Base-by-base conservation (phyloP, 495 filamentous ascomycete species). In the Aspergillus affinis region DNA sequence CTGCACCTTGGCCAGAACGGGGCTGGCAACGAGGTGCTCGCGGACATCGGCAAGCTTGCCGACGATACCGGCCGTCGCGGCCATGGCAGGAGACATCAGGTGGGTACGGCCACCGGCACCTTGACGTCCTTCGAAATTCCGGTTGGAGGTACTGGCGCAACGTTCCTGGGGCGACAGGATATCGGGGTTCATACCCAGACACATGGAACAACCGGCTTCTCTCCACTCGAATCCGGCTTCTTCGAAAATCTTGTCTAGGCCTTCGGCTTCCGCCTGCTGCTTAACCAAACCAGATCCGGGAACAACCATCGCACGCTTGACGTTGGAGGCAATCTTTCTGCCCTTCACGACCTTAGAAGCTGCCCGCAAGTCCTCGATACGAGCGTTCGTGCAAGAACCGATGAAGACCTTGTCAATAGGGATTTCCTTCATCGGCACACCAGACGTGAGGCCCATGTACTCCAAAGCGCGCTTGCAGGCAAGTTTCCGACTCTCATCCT, bases 181-280 rank as follows among this genome's bases (percentile, higher is more conserved):
- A 74, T 98, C 94, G 0, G 94, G 92, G 80, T 98, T 98, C 94
- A 98, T 98, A 72, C 94, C 94, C 29, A 98, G 84, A 67, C 94
- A 98, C 94, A 98, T 98, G 55, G 89, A 93, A 81, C 94, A 98
- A 48, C 94, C 94, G 59, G 94, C 94, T 81, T 98, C 94, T 59
- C 94, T 84, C 93, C 93, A 98, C 71, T 98, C 94, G 58, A 97
- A 98, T 8, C 94, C 94, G 54, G 94, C 91, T 48, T 96, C 91
- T 19, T 77, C 71, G 73, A 98, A 98, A 64, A 96, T 88, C 79
- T 90, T 90, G 76, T 98, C 90, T 0, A 98, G 86, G 54, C 93
- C 92, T 72, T 98, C 94, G 0, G 83, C 73, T 74, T 98, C 94
- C 17, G 94, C 94, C 72, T 94, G 90, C 69, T 88, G 84, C 82